Evolutionary conservation across 2,329 filamentous ascomycete species (phyloP), one percentile per base, ranked within the genome.

Genomic region (Arthrobotrys musiformis): DNA sequence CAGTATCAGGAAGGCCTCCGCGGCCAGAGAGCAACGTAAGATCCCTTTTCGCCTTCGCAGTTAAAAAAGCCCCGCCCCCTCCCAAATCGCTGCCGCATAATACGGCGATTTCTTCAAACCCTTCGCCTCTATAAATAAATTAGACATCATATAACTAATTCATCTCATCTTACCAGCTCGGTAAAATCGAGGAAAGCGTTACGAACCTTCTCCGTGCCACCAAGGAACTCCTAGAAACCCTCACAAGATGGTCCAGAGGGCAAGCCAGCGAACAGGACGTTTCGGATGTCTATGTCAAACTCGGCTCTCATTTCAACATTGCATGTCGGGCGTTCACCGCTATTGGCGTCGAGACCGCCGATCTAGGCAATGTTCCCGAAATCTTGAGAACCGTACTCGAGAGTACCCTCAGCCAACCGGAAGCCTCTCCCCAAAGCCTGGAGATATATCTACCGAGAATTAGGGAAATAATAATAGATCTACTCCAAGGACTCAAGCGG

Each of bases 271-370:
- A 99, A 84, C 92, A 91, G 78, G 93, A 98, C 83, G 95, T 99
- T 75, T 98, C 95, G 11, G 95, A 99, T 83, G 95, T 99, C 81
- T 99, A 99, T 83, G 95, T 99, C 77, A 91, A 95, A 78, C 86
- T 99, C 78, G 95, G 95, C 54, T 99, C 99, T 85, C 95, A 99
- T 84, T 99, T 99, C 87, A 99, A 99, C 85, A 95, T 99, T 86
- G 95, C 95, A 28, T 98, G 94, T 84, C 91, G 95, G 69, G 94
- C 95, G 78, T 99, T 99, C 84, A 93, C 93, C 81, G 93, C 94
- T 73, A 99, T 99, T 82, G 95, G 96, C 78, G 95, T 99, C 79
- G 95, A 99, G 82, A 97, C 94, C 0, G 89, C 90, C 26, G 95
- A 99, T 83, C 87, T 99, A 11, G 95, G 95, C 70, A 97, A 97